phyloP scores from a whole-genome alignment of 129 eudicot species.

The Arctium lappa region DNA sequence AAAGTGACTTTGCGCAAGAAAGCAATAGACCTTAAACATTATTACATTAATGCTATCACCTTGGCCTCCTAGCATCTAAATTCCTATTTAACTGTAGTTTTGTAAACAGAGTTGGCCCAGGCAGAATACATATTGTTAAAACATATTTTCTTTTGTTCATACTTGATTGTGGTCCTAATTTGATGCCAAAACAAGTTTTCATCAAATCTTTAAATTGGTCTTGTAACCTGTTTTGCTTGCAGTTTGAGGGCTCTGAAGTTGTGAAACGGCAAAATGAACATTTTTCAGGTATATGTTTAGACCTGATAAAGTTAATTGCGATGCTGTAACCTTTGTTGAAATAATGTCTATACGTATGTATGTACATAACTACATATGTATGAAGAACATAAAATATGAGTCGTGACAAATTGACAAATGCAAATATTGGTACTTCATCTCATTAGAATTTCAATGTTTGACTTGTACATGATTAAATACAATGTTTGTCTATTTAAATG shows the following conservation, averaged over 20 bases:
- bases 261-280: slow-evolving; percentile 75
- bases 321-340: neutral
- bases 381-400: neutral
- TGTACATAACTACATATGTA: neutral
- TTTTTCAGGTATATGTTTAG: slow-evolving; percentile 61
- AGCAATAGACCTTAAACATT: neutral
- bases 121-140: neutral
- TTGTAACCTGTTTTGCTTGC: slow-evolving; percentile 31
- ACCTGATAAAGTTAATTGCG: neutral
- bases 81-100: neutral
- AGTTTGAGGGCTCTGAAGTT: slow-evolving; percentile 96
- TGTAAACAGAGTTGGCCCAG: neutral
- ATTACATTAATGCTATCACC: neutral
- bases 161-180: neutral
- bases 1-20: neutral
- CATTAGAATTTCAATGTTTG: neutral
- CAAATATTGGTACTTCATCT: neutral
- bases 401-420: neutral
- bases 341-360: neutral
- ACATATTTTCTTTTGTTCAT: neutral
- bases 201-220: neutral
- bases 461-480: neutral
- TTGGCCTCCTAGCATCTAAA: neutral
- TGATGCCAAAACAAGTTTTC: neutral
- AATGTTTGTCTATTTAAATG: neutral